Percentiles rank a stretch among this genome's conserved stretches.
These are phyloP conservation scores for Psilocybe cubensis DNA, from an alignment of 768 basidiomycete genomes.

Conservation along the genomic window DNA sequence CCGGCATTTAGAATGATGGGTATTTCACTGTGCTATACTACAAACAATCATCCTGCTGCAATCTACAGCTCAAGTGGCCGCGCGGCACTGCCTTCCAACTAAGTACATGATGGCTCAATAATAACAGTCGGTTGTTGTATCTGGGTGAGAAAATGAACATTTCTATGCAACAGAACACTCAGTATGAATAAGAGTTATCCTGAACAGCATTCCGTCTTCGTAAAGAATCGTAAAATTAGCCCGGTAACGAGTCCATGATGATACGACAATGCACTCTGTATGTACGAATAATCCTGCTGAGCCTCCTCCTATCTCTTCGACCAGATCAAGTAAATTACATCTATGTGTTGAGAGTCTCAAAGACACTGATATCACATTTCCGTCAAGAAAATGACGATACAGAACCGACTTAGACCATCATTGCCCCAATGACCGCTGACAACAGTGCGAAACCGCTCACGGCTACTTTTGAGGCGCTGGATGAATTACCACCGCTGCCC, in stretches of 20 bases:
- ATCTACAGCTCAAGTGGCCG: too few species aligned
- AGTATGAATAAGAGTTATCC: too few species aligned
- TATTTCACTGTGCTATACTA: too few species aligned
- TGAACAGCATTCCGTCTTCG: too few species aligned
- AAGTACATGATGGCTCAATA: too few species aligned
- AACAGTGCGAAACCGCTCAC: constrained; percentile 18
- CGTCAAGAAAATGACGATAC: neutral
- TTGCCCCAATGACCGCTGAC: constrained; percentile 13
- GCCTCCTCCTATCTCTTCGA: neutral
- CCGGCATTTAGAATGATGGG: too few species aligned
- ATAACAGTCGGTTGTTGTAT: too few species aligned
- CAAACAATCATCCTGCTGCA: too few species aligned
- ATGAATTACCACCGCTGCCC: constrained; percentile 11
- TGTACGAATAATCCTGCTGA: neutral
- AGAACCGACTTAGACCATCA: constrained; percentile 5
- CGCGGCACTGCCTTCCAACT: too few species aligned
- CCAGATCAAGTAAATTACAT: neutral
- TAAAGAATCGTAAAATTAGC: neutral
- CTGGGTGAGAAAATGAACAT: too few species aligned
- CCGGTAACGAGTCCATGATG: neutral
- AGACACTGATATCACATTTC: neutral
- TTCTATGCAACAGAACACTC: too few species aligned
- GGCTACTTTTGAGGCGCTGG: constrained; percentile 12
- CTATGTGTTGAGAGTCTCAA: neutral
- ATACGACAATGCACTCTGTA: neutral